A percentile compares a stretch with the other conserved stretches of the same genome.
These are phyloP conservation scores for Zasmidium citrigriseum DNA, from an alignment of 2,329 filamentous ascomycete genomes.

Conservation along the genomic window DNA sequence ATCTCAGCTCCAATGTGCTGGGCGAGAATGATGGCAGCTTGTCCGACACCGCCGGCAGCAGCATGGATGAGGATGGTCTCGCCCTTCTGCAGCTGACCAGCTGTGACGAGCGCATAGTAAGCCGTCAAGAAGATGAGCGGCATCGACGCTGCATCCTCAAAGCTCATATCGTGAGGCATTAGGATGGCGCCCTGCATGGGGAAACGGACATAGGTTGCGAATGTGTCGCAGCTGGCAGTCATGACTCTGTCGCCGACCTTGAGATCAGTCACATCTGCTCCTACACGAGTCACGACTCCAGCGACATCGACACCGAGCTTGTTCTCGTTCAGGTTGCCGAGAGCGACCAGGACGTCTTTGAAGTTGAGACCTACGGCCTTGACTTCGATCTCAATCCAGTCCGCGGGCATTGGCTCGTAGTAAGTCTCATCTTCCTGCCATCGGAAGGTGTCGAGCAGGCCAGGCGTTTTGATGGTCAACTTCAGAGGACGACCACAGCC, in stretches of 20 bases:
- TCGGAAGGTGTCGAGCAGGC: conserved; percentile 28
- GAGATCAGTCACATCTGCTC: conserved; percentile 12
- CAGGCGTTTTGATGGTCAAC: conserved; percentile 17
- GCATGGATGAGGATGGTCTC: conserved; percentile 28
- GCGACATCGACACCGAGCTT: conserved; percentile 12
- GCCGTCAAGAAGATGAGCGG: conserved; percentile 28
- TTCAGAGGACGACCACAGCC: conserved; percentile 8
- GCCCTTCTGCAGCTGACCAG: background rate
- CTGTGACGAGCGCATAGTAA: conserved; percentile 33
- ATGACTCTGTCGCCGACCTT: conserved; percentile 21
- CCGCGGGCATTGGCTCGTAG: conserved; percentile 14
- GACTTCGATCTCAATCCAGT: conserved; percentile 29
- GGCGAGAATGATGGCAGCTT: conserved; percentile 32
- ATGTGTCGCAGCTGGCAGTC: conserved; percentile 11
- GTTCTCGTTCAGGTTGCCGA: conserved; percentile 18
- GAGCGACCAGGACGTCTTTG: conserved; percentile 24
- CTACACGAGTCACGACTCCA: conserved; percentile 16
- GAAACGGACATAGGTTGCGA: conserved; percentile 15
- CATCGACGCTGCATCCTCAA: conserved; percentile 26
- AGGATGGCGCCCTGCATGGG: conserved; percentile 4
- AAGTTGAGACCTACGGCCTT: conserved; percentile 29
- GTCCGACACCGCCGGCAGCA: conserved; percentile 34
- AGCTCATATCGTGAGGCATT: conserved; percentile 23
- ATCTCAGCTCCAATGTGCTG: conserved; percentile 31
- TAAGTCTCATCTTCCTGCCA: conserved; percentile 23